Evolutionary conservation across 352 stramenopile species (phyloP), one percentile per base, ranked within the genome.

Genomic region (Thalassiosira ordinaria): DNA sequence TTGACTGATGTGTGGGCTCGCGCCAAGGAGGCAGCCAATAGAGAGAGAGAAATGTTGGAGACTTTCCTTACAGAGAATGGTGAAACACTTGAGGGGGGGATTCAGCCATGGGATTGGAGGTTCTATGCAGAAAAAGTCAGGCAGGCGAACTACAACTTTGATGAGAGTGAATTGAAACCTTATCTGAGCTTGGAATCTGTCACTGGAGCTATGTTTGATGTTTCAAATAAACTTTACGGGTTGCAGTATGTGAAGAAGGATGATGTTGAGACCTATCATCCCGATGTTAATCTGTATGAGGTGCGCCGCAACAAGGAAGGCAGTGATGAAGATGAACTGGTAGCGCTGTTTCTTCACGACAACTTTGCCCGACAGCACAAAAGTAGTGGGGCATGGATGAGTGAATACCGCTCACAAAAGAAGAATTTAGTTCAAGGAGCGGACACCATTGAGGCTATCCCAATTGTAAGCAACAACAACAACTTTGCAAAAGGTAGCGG

Each of bases 391-490:
- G 88, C 88, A 16, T 95, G 90, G 90, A 75, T 75, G 66, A 60
- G 51, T 46, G 66, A 85, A 52, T 93, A 89, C 63, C 88, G 90
- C 29, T 78, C 66, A 33, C 90, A 95, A 77, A 90, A 60, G 26
- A 88, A 87, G 46, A 92, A 92, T 69, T 46, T 92, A 18, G 41
- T 37, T 20, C 37, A 75, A 41, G 75, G 68, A 65, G 27, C 64
- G 26, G 77, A 91, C 55, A 18, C 37, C 9, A 84, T 88, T 46
- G 72, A 91, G 73, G 62, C 70, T 4, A 79, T 93, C 46, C 90
- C 90, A 9, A 90, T 95, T 64, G 84, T 95, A 24, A 84, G 72
- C 16, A 95, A 95, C 70, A 95, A 95, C 71, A 94, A 94, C 77
- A 94, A 94, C 56, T 93, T 94, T 78, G 87, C 87, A 37, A 91